Conservation (phyloP, 768 basidiomycete genomes). For the Leucosporidium creatinivorum region DNA sequence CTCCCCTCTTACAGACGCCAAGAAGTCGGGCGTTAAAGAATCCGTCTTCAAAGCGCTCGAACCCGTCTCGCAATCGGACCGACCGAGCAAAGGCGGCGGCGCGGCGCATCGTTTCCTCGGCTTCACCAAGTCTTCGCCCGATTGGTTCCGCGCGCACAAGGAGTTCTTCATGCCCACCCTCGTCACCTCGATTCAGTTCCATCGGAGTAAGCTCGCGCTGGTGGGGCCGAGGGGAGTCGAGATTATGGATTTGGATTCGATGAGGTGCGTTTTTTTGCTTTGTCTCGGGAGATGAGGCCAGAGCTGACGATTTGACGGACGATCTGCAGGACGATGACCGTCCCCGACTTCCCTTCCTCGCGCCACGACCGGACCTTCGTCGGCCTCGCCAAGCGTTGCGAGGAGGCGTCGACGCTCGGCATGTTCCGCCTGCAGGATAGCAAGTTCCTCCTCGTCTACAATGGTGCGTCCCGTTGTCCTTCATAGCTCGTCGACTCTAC, state of each 20-base stretch:
- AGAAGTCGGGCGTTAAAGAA: slow-evolving; percentile 92
- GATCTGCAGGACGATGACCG: slow-evolving; percentile 82
- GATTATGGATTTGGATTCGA: slow-evolving; percentile 94
- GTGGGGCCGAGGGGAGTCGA: slow-evolving; percentile 91
- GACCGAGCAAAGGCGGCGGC: slow-evolving; percentile 69
- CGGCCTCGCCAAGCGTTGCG: slow-evolving; percentile 68
- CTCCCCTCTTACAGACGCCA: slow-evolving; percentile 45
- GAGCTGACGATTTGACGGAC: no score
- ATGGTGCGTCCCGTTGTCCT: slow-evolving; percentile 52
- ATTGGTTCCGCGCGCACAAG: slow-evolving; percentile 92
- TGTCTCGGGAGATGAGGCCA: background rate
- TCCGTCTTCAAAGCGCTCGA: slow-evolving; percentile 97
- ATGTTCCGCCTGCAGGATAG: slow-evolving; percentile 84
- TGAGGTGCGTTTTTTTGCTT: slow-evolving; percentile 19
- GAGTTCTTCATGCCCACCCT: slow-evolving; percentile 16
- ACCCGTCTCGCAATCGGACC: slow-evolving; percentile 71
- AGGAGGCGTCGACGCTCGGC: slow-evolving; percentile 71
- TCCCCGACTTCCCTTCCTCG: slow-evolving; percentile 40
- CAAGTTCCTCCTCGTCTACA: slow-evolving; percentile 82
- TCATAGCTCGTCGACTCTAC: background rate
- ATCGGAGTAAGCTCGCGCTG: slow-evolving; percentile 87
- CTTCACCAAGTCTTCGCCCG: slow-evolving; percentile 63
- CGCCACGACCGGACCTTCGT: slow-evolving; percentile 62
- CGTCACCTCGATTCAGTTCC: slow-evolving; percentile 56
- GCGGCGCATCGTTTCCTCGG: slow-evolving; percentile 49